Evolutionary conservation across 139 green algal genomes (phyloP).

Genomic region (Chloropicon primus): DNA sequence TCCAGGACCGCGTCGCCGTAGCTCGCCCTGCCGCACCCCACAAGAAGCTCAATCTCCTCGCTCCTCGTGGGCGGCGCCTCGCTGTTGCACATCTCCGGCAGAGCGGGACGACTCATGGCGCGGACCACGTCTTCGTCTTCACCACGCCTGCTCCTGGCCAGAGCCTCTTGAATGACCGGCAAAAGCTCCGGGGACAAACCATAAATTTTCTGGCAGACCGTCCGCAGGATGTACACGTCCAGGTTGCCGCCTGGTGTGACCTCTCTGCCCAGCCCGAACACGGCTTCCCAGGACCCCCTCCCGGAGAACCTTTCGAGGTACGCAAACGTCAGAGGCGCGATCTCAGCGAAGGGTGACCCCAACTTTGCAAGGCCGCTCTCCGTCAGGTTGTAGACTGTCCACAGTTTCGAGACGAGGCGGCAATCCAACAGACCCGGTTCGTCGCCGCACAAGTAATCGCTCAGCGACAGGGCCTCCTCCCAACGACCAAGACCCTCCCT

Average conservation of each 20-base stretch:
- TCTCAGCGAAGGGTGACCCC: neutral
- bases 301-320: neutral
- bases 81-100: neutral
- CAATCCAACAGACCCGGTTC: neutral
- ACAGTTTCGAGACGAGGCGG: neutral
- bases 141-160: neutral
- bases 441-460: neutral
- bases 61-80: neutral
- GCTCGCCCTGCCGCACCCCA: neutral
- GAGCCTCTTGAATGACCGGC: neutral
- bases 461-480: neutral
- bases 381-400: neutral
- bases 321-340: neutral
- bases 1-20: neutral
- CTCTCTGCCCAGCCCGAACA: neutral
- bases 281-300: neutral
- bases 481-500: neutral
- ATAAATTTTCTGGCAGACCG: neutral
- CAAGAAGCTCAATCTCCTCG: neutral
- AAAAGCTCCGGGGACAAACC: neutral
- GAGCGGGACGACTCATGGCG: too few species aligned
- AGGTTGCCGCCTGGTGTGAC: neutral
- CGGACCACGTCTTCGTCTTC: neutral
- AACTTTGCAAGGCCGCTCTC: neutral
- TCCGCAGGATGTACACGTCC: neutral